Percentiles rank a stretch among this genome's conserved stretches.
These are phyloP conservation scores for Jamesozyma gamospora DNA, from an alignment of 805 yeast genomes.

Conservation along the genomic window DNA sequence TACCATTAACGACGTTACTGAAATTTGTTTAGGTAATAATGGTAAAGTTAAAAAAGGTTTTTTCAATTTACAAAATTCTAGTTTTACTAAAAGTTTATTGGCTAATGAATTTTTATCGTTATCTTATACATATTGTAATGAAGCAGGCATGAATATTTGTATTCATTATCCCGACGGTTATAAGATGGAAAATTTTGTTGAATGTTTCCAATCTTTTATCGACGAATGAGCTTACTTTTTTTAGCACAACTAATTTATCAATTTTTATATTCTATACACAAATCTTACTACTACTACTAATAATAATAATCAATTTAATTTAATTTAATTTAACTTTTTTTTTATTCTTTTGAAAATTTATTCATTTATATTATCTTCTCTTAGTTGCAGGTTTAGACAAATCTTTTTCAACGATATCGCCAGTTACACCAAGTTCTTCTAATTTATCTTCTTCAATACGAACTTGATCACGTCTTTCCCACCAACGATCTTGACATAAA, in stretches of 20 bases:
- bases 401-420: slow-evolving; percentile 74
- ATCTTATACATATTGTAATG: slow-evolving; percentile 16
- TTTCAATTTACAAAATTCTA: slow-evolving; percentile 14
- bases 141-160: slow-evolving; percentile 19
- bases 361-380: slow-evolving; percentile 29
- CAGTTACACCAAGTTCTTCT: slow-evolving; percentile 87
- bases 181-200: slow-evolving; percentile 22
- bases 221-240: too few species aligned
- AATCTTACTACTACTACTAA: too few species aligned
- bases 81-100: slow-evolving; percentile 17
- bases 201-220: slow-evolving; percentile 22
- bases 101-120: slow-evolving; percentile 20
- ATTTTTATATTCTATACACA: too few species aligned
- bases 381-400: slow-evolving; percentile 41
- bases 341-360: too few species aligned
- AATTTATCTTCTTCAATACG: slow-evolving; percentile 79
- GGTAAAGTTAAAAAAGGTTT: slow-evolving; percentile 1
- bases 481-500: slow-evolving; percentile 88
- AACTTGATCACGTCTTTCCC: slow-evolving; percentile 95
- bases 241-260: too few species aligned
- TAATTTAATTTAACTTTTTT: not conserved
- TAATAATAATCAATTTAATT: too few species aligned
- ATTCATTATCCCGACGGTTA: slow-evolving; percentile 23
- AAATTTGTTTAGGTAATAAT: slow-evolving; percentile 5
- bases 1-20: slow-evolving; percentile 22